phyloP scores from a whole-genome alignment of 164 flowering plant genomes.

The Euptelea pleiosperma region DNA sequence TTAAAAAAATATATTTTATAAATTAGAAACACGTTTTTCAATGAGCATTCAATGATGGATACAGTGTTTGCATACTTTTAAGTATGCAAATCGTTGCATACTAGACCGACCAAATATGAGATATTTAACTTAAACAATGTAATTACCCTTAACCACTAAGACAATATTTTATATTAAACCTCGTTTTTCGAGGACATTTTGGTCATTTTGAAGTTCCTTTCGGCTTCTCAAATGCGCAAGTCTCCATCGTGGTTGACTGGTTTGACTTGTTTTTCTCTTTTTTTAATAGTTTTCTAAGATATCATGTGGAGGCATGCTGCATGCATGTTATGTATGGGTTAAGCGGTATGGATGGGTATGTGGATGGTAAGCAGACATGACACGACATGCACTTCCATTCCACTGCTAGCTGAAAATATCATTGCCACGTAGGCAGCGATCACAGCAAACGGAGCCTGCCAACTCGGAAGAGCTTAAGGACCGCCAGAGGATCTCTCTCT shows the following conservation, averaged over 20 bases:
- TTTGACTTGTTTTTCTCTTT: not conserved
- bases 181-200: not conserved
- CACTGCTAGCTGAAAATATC: constrained; percentile 52
- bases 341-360: not conserved
- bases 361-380: not conserved
- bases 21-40: too few relatives aligned
- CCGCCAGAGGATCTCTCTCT: constrained; percentile 50
- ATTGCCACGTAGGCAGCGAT: constrained; percentile 57
- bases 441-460: constrained; percentile 11
- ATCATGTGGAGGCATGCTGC: constrained; percentile 1
- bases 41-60: too few relatives aligned
- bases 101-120: too few relatives aligned
- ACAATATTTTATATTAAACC: not conserved
- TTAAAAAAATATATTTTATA: too few relatives aligned
- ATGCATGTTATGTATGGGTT: not conserved
- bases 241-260: constrained; percentile 1
- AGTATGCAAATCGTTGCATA: too few relatives aligned
- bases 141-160: not conserved
- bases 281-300: not conserved
- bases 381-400: not conserved
- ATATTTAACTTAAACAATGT: too few relatives aligned
- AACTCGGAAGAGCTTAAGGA: constrained; percentile 19
- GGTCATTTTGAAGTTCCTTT: not conserved
- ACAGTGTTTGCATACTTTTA: too few relatives aligned
- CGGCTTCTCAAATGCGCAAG: not conserved